A percentile compares a stretch with the other conserved stretches of the same genome.
These are phyloP conservation scores for Rhypophila decipiens DNA, from an alignment of 495 filamentous ascomycete genomes.

Conservation along the genomic window DNA sequence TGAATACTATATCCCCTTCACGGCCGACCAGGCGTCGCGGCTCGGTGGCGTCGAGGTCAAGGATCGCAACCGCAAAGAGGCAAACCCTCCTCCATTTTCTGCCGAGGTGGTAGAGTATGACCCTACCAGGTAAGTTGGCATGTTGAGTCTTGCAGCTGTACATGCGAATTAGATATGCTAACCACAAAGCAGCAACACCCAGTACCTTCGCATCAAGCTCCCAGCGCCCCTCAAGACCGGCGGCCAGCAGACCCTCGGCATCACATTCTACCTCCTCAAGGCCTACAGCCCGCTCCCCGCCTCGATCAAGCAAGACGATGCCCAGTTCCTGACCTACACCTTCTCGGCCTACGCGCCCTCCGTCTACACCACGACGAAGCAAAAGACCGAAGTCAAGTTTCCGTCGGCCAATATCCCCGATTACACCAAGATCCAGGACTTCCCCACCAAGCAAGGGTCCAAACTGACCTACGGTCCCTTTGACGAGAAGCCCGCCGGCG, in stretches of 20 bases:
- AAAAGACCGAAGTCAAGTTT: slow-evolving; percentile 96
- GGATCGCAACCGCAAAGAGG: slow-evolving; percentile 87
- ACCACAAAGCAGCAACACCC: slow-evolving; percentile 51
- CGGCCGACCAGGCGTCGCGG: slow-evolving; percentile 60
- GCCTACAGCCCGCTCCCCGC: slow-evolving; percentile 73
- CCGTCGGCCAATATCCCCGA: slow-evolving; percentile 72
- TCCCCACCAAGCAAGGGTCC: slow-evolving; percentile 75
- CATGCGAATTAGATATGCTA: no score
- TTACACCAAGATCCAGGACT: slow-evolving; percentile 64
- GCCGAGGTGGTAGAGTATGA: slow-evolving; percentile 63
- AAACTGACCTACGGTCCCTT: slow-evolving; percentile 94
- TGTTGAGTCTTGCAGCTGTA: no score
- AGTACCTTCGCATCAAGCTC: slow-evolving; percentile 80
- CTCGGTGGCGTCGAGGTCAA: slow-evolving; percentile 84
- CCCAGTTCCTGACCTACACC: slow-evolving; percentile 77
- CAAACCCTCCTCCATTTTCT: slow-evolving; percentile 56
- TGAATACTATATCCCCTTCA: slow-evolving; percentile 87
- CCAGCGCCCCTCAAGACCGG: slow-evolving; percentile 66
- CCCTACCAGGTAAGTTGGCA: slow-evolving; percentile 46
- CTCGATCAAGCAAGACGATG: slow-evolving; percentile 68
- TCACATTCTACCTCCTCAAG: slow-evolving; percentile 72
- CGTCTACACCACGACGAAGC: slow-evolving; percentile 76
- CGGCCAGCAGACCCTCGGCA: slow-evolving; percentile 75
- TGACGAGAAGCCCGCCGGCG: slow-evolving; percentile 65
- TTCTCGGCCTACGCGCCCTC: slow-evolving; percentile 79